phyloP scores from a whole-genome alignment of 306 rosid genomes.

The Gillenia trifoliata region DNA sequence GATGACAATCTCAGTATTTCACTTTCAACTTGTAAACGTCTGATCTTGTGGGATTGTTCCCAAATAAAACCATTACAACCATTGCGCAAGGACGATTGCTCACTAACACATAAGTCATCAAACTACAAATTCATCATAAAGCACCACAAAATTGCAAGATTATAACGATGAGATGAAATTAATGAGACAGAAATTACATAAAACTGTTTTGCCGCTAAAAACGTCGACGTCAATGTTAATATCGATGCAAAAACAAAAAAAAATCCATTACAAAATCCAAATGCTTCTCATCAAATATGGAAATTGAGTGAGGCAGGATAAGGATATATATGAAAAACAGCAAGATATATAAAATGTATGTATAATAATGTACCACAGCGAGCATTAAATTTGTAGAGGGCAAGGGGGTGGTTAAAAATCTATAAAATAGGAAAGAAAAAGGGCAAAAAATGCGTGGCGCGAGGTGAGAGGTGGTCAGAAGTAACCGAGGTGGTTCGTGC shows the following conservation, averaged over 20 bases:
- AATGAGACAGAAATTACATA: not conserved
- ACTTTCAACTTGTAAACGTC: too few species aligned
- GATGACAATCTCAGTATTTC: too few species aligned
- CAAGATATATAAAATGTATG: not conserved
- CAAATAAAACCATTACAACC: too few species aligned
- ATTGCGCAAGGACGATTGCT: too few species aligned
- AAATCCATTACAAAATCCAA: not conserved
- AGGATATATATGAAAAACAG: not conserved
- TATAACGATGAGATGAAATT: not conserved
- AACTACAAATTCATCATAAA: too few species aligned
- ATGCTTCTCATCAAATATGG: not conserved
- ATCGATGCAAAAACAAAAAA: not conserved
- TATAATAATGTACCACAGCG: not conserved
- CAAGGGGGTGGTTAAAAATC: not conserved
- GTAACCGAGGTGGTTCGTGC: conserved; percentile 38
- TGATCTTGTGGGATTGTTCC: too few species aligned
- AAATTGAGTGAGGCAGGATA: not conserved
- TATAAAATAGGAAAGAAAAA: not conserved
- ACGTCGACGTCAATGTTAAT: not conserved
- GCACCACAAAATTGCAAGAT: not conserved
- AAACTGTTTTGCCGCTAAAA: too few species aligned
- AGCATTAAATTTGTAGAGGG: not conserved
- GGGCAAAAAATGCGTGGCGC: conserved; percentile 21
- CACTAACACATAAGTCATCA: too few species aligned
- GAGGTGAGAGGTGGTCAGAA: conserved; percentile 23